These are phyloP conservation scores for Discostella stelligeroides DNA, from an alignment of 108 stramenopile species.

Conservation along the genomic window DNA sequence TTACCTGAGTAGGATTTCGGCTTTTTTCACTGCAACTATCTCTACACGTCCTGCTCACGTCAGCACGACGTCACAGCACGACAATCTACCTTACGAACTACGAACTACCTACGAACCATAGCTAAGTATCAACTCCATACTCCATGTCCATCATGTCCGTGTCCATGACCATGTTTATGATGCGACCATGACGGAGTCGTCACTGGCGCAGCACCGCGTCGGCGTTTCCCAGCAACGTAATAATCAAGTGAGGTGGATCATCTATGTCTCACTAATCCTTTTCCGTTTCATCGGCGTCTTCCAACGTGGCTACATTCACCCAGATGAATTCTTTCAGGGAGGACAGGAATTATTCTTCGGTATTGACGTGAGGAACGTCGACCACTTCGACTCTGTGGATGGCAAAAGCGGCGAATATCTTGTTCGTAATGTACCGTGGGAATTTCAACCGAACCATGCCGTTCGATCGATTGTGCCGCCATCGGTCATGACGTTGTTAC, in stretches of 20 bases:
- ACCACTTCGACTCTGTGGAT: not conserved
- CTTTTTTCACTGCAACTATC: too few relatives aligned
- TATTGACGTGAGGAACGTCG: conserved; percentile 18
- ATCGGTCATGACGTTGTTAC: conserved; percentile 67
- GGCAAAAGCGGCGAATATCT: conserved; percentile 9
- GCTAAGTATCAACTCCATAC: too few relatives aligned
- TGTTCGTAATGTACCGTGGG: conserved; percentile 64
- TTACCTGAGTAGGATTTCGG: too few relatives aligned
- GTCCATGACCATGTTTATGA: too few relatives aligned
- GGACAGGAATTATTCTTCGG: conserved; percentile 83
- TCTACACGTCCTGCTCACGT: too few relatives aligned
- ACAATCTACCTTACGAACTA: too few relatives aligned
- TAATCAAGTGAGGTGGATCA: conserved; percentile 14
- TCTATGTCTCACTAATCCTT: conserved; percentile 40
- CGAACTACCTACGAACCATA: too few relatives aligned
- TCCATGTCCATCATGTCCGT: too few relatives aligned
- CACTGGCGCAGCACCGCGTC: too few relatives aligned
- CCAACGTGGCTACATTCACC: conserved; percentile 76
- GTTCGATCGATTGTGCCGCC: conserved; percentile 78
- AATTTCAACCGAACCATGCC: conserved; percentile 76
- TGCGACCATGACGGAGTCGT: too few relatives aligned
- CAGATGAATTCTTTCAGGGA: conserved; percentile 88
- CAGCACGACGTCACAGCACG: too few relatives aligned
- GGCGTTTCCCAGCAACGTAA: not conserved
- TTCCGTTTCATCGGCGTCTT: conserved; percentile 48